phyloP scores from a whole-genome alignment of 331 rosid genomes.

The Malus hybrid region DNA sequence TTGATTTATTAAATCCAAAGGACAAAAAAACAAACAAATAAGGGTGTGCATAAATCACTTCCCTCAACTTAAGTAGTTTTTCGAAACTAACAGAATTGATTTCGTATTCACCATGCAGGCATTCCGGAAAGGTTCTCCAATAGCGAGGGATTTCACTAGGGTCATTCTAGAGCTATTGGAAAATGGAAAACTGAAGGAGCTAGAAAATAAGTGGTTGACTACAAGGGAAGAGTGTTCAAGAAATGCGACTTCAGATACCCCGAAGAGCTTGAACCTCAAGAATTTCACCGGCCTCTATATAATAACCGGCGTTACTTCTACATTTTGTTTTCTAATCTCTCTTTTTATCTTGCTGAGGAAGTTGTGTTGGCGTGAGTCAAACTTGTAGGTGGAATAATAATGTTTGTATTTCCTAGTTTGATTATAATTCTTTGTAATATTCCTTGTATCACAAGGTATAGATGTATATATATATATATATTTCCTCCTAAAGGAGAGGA shows the following conservation, averaged over 20 bases:
- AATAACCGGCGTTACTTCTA: conserved; percentile 43
- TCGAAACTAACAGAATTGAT: neutral
- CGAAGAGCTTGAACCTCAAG: conserved; percentile 32
- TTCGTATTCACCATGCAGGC: conserved; percentile 22
- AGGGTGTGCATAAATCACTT: too few species aligned
- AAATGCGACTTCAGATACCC: conserved; percentile 5
- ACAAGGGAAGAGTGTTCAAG: conserved; percentile 15
- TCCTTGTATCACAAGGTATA: too few species aligned
- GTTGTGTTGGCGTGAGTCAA: neutral
- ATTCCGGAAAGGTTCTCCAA: conserved; percentile 62
- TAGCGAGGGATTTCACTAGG: conserved; percentile 41
- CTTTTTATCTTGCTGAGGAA: conserved; percentile 2
- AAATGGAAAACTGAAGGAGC: conserved; percentile 19
- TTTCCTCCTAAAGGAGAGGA: too few species aligned
- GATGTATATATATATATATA: too few species aligned
- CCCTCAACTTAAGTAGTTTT: too few species aligned
- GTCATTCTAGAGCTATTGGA: conserved; percentile 45
- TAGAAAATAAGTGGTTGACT: conserved; percentile 35
- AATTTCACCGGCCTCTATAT: conserved; percentile 49
- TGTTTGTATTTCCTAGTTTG: too few species aligned
- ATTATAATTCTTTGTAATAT: too few species aligned
- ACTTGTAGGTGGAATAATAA: too few species aligned
- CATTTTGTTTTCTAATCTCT: conserved; percentile 42
- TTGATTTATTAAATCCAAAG: neutral
- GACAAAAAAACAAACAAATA: too few species aligned